Evolutionary conservation across 495 filamentous ascomycete species (phyloP), one percentile per base, ranked within the genome.

Genomic region (Penicillium cosmopolitanum): DNA sequence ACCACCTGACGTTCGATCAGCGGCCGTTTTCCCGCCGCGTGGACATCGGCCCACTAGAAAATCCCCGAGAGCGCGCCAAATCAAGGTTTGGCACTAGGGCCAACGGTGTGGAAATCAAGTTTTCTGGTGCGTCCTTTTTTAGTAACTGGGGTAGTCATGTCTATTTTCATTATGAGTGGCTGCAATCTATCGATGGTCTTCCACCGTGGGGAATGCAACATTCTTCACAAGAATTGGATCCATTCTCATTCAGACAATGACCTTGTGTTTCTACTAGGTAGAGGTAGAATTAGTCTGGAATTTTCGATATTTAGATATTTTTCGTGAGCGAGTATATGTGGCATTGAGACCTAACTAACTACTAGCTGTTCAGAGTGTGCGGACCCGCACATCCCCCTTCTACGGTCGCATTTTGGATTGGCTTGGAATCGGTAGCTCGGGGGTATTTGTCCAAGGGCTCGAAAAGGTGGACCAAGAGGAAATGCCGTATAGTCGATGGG

Each of bases 81-180:
- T 52, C 53, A 56, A 16, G 18, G 50, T 57, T 57, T 52, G 40
- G 42, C 50, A 36, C 40, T 53, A 61, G 18, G 23, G 33, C 42
- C 34, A 62, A 62, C 50, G 60, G 60, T 40, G 42, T 42, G 53
- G 33, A 57, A 62, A 62, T 57, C 60, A 62, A 62, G 60, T 57
- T 57, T 62, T 57, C 46, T 28, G 46, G 6, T 23, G 36, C 21
- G 21, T 23, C 21, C 46, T 48, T 48, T 48, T 48, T 48, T 48
- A 48, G 46, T 48, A 48, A 23, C 18, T 48, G 46, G 46, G 46
- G 46, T 18, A 25, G 19, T 28, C 19, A n/a, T 23, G 10, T 48
- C 23, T 15, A 13, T 48, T 18, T 44, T 13, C 21, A 48, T 23
- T 6, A 48, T 48, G 46, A 48, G 10, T 48, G 46, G 46, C 46